These are phyloP conservation scores for Fusarium coicis DNA, from an alignment of 2,329 filamentous ascomycete species.

Conservation along the genomic window DNA sequence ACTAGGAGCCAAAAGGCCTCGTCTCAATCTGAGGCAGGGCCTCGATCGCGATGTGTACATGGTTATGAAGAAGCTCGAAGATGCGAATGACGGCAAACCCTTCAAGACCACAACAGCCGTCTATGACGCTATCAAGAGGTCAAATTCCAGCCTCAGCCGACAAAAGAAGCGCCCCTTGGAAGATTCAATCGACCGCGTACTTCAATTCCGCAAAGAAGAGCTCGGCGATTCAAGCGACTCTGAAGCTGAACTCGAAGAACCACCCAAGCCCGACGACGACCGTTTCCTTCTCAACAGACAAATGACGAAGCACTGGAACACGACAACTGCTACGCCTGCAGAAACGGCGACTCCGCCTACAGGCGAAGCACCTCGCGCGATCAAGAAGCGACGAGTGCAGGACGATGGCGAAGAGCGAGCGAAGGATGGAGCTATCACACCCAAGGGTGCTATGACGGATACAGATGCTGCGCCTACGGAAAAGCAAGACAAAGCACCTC, in stretches of 20 bases:
- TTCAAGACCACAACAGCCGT: conserved; percentile 66
- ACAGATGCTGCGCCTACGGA: conserved; percentile 29
- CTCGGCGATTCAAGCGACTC: conserved; percentile 64
- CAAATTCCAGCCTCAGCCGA: conserved; percentile 87
- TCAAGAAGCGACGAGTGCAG: conserved; percentile 50
- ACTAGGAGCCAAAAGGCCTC: conserved; percentile 20
- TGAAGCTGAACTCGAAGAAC: conserved; percentile 60
- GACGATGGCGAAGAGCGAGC: conserved; percentile 42
- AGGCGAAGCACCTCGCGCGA: conserved; percentile 36
- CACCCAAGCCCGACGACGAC: conserved; percentile 47
- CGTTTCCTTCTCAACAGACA: conserved; percentile 56
- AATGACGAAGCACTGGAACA: conserved; percentile 53
- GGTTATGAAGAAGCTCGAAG: conserved; percentile 79
- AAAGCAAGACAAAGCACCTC: conserved; percentile 43
- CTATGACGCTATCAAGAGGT: conserved; percentile 83
- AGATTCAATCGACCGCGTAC: conserved; percentile 84
- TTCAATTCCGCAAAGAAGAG: conserved; percentile 77
- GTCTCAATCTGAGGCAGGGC: conserved; percentile 38
- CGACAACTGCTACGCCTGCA: conserved; percentile 5
- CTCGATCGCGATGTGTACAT: conserved; percentile 81
- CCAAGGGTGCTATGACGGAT: conserved; percentile 34
- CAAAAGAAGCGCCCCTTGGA: conserved; percentile 85
- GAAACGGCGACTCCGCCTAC: neutral
- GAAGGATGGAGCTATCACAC: conserved; percentile 17
- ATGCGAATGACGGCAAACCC: conserved; percentile 66